Conservation (phyloP, 495 filamentous ascomycete species). For the Chlorociboria aeruginascens region DNA sequence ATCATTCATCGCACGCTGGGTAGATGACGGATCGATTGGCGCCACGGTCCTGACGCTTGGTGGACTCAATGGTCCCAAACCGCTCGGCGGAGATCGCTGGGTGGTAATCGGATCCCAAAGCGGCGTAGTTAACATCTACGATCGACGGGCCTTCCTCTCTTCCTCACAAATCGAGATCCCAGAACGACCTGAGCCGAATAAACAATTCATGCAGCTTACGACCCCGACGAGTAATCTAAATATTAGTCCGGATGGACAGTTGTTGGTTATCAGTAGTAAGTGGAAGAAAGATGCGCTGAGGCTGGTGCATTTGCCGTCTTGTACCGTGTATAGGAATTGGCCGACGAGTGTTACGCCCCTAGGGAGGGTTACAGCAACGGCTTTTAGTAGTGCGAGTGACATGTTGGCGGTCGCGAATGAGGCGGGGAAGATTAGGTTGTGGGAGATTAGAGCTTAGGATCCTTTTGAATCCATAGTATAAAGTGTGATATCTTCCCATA, state of each 20-base stretch:
- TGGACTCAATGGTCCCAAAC: constrained; percentile 41
- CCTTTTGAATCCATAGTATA: too few species aligned
- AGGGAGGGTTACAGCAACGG: constrained; percentile 70
- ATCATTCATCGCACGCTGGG: constrained; percentile 67
- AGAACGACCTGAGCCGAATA: constrained; percentile 53
- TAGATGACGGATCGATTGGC: constrained; percentile 71
- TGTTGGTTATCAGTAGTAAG: constrained; percentile 70
- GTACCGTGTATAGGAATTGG: constrained; percentile 94
- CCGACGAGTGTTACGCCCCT: constrained; percentile 82
- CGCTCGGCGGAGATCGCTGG: constrained; percentile 75
- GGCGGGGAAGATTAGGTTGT: constrained; percentile 69
- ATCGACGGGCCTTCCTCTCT: constrained; percentile 43
- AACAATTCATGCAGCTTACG: constrained; percentile 71
- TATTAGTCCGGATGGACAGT: constrained; percentile 80
- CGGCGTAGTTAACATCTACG: constrained; percentile 88
- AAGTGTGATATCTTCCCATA: too few species aligned
- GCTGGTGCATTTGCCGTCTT: constrained; percentile 81
- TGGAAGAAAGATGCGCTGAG: constrained; percentile 82
- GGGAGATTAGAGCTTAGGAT: constrained; percentile 50
- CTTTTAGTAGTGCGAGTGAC: constrained; percentile 57
- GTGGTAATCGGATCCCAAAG: constrained; percentile 73
- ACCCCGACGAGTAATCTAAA: constrained; percentile 65
- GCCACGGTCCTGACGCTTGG: constrained; percentile 73
- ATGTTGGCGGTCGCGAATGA: constrained; percentile 80
- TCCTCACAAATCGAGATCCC: constrained; percentile 40